Conservation (phyloP, 2,329 filamentous ascomycete genomes). For the Fusarium falciforme region DNA sequence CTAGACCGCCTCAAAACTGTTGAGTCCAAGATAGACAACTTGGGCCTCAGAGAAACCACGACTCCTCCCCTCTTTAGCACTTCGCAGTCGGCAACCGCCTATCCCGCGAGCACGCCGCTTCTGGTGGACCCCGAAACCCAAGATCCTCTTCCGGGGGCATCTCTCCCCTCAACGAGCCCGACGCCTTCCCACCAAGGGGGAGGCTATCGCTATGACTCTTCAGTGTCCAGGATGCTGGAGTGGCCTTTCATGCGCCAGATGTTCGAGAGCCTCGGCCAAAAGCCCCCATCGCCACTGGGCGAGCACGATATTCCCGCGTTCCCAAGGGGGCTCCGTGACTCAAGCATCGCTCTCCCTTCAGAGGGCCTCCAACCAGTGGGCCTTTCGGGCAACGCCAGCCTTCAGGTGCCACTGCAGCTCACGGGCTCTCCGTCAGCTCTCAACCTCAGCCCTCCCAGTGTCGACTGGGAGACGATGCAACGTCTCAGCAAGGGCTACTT, state of each 20-base stretch:
- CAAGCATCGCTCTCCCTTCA: slow-evolving; percentile 29
- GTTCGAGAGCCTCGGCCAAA: slow-evolving; percentile 41
- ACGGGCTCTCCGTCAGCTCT: slow-evolving; percentile 23
- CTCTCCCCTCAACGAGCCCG: slow-evolving; percentile 34
- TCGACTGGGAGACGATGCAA: slow-evolving; percentile 63
- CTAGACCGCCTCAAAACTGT: slow-evolving; percentile 66
- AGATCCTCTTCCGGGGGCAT: slow-evolving; percentile 33
- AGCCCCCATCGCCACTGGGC: slow-evolving; percentile 26
- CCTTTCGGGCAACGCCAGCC: slow-evolving; percentile 26
- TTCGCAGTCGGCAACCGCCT: slow-evolving; percentile 36
- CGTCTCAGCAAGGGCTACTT: slow-evolving; percentile 66
- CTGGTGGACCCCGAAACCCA: slow-evolving; percentile 39
- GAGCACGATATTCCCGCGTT: slow-evolving; percentile 31
- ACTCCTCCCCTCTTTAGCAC: slow-evolving; percentile 30
- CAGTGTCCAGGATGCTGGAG: slow-evolving; percentile 39
- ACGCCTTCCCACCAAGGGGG: slow-evolving; percentile 24
- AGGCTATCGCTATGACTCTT: slow-evolving; percentile 45
- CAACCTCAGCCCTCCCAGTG: slow-evolving; percentile 30
- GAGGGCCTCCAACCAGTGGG: slow-evolving; percentile 39
- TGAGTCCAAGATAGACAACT: slow-evolving; percentile 65
- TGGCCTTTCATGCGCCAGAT: slow-evolving; percentile 44
- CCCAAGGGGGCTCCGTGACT: slow-evolving; percentile 38
- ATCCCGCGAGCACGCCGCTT: slow-evolving; percentile 34
- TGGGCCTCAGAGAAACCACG: slow-evolving; percentile 44
- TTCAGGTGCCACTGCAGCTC: slow-evolving; percentile 38